A percentile compares a stretch with the other conserved stretches of the same genome.
Conservation (phyloP, 2,329 filamentous ascomycete genomes). For the Didymella keratinophila region DNA sequence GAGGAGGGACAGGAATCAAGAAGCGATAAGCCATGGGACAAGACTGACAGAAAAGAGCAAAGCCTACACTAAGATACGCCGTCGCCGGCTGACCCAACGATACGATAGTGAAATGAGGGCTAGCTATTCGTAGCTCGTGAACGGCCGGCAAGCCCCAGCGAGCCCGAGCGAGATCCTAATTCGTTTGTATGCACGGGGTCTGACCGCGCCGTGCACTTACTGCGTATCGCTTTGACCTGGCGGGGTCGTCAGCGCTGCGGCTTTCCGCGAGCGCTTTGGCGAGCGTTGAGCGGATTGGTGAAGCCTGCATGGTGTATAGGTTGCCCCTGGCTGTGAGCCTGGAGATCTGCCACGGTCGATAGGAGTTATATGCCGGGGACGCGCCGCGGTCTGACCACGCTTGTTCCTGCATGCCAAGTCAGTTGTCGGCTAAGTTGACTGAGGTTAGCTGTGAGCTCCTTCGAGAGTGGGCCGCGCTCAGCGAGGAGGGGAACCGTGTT, state of each 20-base stretch:
- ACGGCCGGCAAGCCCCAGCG: slow-evolving; percentile 25
- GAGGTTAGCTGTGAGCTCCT: slow-evolving; percentile 21
- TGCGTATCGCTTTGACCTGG: slow-evolving; percentile 22
- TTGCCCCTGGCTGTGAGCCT: slow-evolving; percentile 2
- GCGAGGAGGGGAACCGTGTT: neutral
- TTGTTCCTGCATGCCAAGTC: slow-evolving; percentile 28
- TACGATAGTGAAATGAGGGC: slow-evolving; percentile 25
- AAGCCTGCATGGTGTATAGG: neutral
- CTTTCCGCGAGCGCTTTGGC: slow-evolving; percentile 29
- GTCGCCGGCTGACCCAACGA: slow-evolving; percentile 16
- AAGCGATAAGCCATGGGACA: slow-evolving; percentile 29
- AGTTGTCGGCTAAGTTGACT: slow-evolving; percentile 16
- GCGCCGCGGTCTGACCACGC: slow-evolving; percentile 19
- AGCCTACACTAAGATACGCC: slow-evolving; percentile 19
- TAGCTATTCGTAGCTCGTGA: slow-evolving; percentile 27
- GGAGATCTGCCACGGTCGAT: slow-evolving; percentile 26
- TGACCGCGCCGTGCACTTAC: slow-evolving; percentile 27
- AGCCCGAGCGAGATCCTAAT: slow-evolving; percentile 12
- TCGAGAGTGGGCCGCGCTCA: slow-evolving; percentile 1
- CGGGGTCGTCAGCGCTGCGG: slow-evolving; percentile 16
- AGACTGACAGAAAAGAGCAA: slow-evolving; percentile 27
- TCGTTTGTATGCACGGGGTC: slow-evolving; percentile 26
- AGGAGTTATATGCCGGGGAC: slow-evolving; percentile 26
- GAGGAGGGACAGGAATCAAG: slow-evolving; percentile 23
- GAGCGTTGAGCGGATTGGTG: slow-evolving; percentile 27